Evolutionary conservation across 2,329 filamentous ascomycete genomes (phyloP), one percentile per base, ranked within the genome.

Genomic region (Hypoxylon sp.): DNA sequence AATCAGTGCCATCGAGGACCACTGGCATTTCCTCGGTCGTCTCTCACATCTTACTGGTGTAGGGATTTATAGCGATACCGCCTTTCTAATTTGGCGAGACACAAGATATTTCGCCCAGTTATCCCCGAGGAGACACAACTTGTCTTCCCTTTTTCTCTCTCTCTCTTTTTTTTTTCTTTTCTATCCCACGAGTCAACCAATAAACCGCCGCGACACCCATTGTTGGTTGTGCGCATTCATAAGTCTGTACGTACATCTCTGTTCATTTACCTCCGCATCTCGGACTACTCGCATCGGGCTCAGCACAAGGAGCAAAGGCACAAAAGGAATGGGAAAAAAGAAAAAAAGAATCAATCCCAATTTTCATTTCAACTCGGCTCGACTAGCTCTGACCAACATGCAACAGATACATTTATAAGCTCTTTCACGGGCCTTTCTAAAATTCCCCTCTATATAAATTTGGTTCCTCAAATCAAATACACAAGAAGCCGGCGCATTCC

Each of bases 1-100:
- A 71, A 66, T 66, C 58, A 66, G 67, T 60, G 67, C 71, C 69
- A 73, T 72, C 70, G 63, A 71, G 63, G 60, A 33, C 37, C 53
- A 71, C 69, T 60, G 47, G 47, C 61, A 52, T 59, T 67, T 33
- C 53, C 58, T 71, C 60, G 63, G 59, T 52, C 51, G 29, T 50
- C 62, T 63, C 39, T 54, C 59, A 46, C 58, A 69, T 71, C 65
- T 71, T 63, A 71, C 64, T 68, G 68, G 65, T 68, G 59, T 63
- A 66, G 50, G 68, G 59, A 63, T 69, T 69, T 63, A 59, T 63
- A 67, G 61, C 60, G 61, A 71, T 65, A 71, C 69, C 66, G 69
- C 69, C 69, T 65, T 63, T 69, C 54, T 54, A 37, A 59, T 60
- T 55, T 51, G 44, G 58, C 57, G 58, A 67, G 47, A 63, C 60